Evolutionary conservation across 495 filamentous ascomycete species (phyloP).

Genomic region (Penicillium flavigenum): DNA sequence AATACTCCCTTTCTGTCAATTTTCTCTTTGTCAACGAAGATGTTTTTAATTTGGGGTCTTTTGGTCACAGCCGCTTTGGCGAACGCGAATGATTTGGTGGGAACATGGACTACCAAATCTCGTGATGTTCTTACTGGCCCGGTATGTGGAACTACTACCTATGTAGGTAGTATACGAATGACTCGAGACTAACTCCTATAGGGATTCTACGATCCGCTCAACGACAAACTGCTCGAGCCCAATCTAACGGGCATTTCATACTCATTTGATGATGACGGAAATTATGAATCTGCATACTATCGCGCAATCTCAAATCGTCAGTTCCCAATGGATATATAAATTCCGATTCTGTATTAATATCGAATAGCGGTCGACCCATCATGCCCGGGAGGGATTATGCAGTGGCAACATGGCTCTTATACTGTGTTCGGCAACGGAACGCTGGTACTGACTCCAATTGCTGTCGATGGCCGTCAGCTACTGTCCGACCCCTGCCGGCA

Average conservation of each 20-base stretch:
- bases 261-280: slow-evolving; percentile 71
- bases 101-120: slow-evolving; percentile 79
- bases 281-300: slow-evolving; percentile 74
- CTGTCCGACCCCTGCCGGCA: slow-evolving; percentile 64
- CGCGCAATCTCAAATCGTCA: slow-evolving; percentile 71
- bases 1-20: slow-evolving; percentile 17
- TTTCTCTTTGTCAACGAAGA: slow-evolving; percentile 16
- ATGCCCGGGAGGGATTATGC: slow-evolving; percentile 70
- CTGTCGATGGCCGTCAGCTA: slow-evolving; percentile 70
- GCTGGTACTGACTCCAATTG: slow-evolving; percentile 60
- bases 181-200: slow-evolving; percentile 28
- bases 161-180: neutral
- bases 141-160: slow-evolving; percentile 41
- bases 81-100: slow-evolving; percentile 53
- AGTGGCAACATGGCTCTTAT: slow-evolving; percentile 76
- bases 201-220: slow-evolving; percentile 73
- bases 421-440: slow-evolving; percentile 55
- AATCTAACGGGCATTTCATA: slow-evolving; percentile 74
- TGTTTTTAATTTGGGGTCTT: slow-evolving; percentile 29
- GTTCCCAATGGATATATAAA: slow-evolving; percentile 31
- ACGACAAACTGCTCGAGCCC: slow-evolving; percentile 69
- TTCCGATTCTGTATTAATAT: neutral
- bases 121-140: slow-evolving; percentile 70
- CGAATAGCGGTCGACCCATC: slow-evolving; percentile 56
- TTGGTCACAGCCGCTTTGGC: slow-evolving; percentile 33